Evolutionary conservation across 495 filamentous ascomycete species (phyloP).

Genomic region (Talaromyces proteolyticus): DNA sequence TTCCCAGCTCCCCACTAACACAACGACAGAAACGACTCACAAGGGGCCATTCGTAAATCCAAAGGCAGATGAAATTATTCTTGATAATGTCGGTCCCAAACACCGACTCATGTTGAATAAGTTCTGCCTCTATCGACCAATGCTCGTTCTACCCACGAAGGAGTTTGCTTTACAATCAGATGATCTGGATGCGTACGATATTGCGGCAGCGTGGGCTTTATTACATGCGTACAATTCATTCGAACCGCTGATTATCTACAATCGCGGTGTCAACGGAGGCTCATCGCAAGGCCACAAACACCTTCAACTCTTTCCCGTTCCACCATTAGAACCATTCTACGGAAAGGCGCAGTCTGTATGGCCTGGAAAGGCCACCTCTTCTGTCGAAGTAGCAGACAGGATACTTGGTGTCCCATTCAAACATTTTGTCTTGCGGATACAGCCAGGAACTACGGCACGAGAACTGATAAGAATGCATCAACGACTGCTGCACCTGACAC

Average conservation of each 20-base stretch:
- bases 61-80: conserved; percentile 10
- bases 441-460: not conserved
- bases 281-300: conserved; percentile 20
- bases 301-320: conserved; percentile 16
- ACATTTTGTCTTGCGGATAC: conserved; percentile 10
- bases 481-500: conserved; percentile 7
- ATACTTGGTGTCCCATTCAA: conserved; percentile 11
- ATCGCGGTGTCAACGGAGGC: conserved; percentile 19
- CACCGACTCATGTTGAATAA: conserved; percentile 14
- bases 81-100: conserved; percentile 7
- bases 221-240: conserved; percentile 8
- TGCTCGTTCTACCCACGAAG: conserved; percentile 13
- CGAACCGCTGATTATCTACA: conserved; percentile 17
- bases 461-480: conserved; percentile 6
- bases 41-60: conserved; percentile 13
- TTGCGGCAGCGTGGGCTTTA: conserved; percentile 18
- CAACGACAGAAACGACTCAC: not conserved
- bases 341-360: conserved; percentile 1
- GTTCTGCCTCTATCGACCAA: conserved; percentile 13
- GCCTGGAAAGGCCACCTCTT: conserved; percentile 7
- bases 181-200: conserved; percentile 18
- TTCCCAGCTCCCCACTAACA: not conserved
- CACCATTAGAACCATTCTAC: conserved; percentile 4
- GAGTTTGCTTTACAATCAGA: conserved; percentile 18
- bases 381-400: conserved; percentile 1